Evolutionary conservation across 306 rosid genomes (phyloP), one percentile per base, ranked within the genome.

Genomic region (Prunus davidiana): DNA sequence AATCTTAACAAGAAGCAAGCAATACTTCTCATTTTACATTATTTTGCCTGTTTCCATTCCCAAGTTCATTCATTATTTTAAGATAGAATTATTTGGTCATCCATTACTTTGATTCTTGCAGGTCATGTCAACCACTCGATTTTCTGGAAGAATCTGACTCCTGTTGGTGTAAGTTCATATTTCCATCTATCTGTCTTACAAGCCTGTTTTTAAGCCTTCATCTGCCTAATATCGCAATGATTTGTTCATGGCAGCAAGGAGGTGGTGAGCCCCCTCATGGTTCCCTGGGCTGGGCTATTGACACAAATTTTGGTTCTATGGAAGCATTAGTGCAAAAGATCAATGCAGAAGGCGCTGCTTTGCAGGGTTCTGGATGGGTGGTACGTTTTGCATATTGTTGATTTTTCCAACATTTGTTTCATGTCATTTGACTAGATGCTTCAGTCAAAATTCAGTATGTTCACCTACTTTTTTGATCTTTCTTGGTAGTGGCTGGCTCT

Each of bases 291-390:
- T 88, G 93, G 96, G 98, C 97, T 64, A 92, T 95, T 64, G 99
- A 95, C 77, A 75, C 86, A 3, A 67, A 82, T 81, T 91, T 92
- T 82, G 97, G 96, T 51, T 89, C 98, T 73, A 64, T 88, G 9
- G 97, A 92, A 64, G 78, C 81, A 63, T 82, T 95, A 77, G 78
- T 89, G 73, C 80, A 88, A 71, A 92, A 86, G 80, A 50, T 91
- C 51, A 95, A 82, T 52, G 83, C 96, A 10, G 99, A 96, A 85
- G 99, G 96, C 56, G 94, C 99, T 32, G 99, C 90, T 32, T 56
- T 96, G 51, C 99, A 96, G 86, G 99, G 99, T 25, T 96, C 99
- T 43, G 99, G 99, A 86, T 96, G 99, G 99, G 99, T 93, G 96
- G 99, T 96, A 86, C 75, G 91, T 83, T 81, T 57, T 72, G 76